These are phyloP conservation scores for Didymella pinodella DNA, from an alignment of 2,329 filamentous ascomycete species.

Conservation along the genomic window DNA sequence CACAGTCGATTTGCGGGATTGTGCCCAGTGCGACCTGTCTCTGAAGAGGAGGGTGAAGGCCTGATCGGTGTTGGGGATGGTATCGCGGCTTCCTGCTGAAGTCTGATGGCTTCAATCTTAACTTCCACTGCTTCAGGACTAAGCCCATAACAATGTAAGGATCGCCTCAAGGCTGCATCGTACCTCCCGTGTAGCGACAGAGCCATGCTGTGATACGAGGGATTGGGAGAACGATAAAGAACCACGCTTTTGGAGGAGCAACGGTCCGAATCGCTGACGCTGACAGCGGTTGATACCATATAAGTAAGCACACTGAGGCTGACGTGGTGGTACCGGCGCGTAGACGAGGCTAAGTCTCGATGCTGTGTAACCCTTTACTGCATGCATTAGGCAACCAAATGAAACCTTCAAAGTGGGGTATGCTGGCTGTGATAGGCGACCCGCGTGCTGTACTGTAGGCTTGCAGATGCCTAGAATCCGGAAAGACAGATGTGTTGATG, in stretches of 20 bases:
- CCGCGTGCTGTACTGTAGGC: not conserved
- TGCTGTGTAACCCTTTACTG: slow-evolving; percentile 5
- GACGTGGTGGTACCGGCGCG: slow-evolving; percentile 7
- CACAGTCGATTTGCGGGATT: slow-evolving; percentile 29
- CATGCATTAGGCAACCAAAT: not conserved
- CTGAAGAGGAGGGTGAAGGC: slow-evolving; percentile 3
- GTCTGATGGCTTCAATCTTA: not conserved
- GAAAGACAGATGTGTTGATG: not conserved
- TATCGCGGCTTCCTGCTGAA: not conserved
- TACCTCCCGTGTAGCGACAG: not conserved
- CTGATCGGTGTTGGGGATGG: not conserved
- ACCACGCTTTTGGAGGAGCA: not conserved
- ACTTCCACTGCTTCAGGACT: not conserved
- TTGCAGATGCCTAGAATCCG: not conserved
- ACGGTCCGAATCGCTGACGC: slow-evolving; percentile 6
- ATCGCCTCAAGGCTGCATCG: not conserved
- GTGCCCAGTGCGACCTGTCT: slow-evolving; percentile 19
- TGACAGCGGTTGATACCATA: not conserved
- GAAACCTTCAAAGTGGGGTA: slow-evolving; percentile 1
- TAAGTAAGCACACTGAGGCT: slow-evolving; percentile 10
- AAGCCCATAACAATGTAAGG: not conserved
- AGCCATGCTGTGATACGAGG: slow-evolving; percentile 3
- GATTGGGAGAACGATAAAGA: not conserved
- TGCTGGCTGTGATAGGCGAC: not conserved
- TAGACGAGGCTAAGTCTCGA: slow-evolving; percentile 1